Conservation (phyloP, 306 rosid genomes). For the Chamaecrista fasciculata region DNA sequence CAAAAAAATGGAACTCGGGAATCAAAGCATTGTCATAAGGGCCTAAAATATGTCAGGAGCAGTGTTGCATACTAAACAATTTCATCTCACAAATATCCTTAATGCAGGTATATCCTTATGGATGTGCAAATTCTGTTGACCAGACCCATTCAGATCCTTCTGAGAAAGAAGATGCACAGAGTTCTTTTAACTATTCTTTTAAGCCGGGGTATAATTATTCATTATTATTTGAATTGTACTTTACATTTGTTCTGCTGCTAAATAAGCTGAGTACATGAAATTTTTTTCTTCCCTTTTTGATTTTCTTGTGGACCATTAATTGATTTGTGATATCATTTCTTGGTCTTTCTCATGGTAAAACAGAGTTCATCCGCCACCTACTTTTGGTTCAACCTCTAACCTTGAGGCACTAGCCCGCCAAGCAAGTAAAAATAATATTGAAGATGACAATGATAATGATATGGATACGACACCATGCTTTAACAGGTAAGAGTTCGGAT, state of each 20-base stretch:
- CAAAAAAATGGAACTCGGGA: conserved; percentile 2
- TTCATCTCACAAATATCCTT: conserved; percentile 23
- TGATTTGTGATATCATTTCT: conserved; percentile 26
- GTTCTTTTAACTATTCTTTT: conserved; percentile 58
- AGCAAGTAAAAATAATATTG: conserved; percentile 46
- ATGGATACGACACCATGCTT: conserved; percentile 47
- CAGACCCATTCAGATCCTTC: conserved; percentile 66
- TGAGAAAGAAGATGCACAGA: conserved; percentile 90
- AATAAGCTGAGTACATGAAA: background rate
- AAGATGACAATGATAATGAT: conserved; percentile 66
- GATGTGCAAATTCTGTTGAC: conserved; percentile 48
- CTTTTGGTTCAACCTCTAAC: conserved; percentile 92
- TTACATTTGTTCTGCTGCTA: background rate
- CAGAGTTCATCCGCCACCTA: conserved; percentile 91
- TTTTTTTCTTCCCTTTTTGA: background rate
- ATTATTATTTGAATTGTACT: conserved; percentile 16
- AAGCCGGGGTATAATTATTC: conserved; percentile 68
- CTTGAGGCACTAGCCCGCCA: conserved; percentile 70
- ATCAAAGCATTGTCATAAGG: conserved; percentile 19
- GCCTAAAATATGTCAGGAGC: conserved; percentile 2
- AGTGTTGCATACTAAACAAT: background rate
- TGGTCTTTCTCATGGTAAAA: conserved; percentile 27
- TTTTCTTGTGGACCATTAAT: conserved; percentile 21
- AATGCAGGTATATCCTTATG: conserved; percentile 77
- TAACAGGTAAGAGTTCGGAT: conserved; percentile 47